phyloP scores from a whole-genome alignment of 1,284 basidiomycete species.

The Ganoderma lucidum region DNA sequence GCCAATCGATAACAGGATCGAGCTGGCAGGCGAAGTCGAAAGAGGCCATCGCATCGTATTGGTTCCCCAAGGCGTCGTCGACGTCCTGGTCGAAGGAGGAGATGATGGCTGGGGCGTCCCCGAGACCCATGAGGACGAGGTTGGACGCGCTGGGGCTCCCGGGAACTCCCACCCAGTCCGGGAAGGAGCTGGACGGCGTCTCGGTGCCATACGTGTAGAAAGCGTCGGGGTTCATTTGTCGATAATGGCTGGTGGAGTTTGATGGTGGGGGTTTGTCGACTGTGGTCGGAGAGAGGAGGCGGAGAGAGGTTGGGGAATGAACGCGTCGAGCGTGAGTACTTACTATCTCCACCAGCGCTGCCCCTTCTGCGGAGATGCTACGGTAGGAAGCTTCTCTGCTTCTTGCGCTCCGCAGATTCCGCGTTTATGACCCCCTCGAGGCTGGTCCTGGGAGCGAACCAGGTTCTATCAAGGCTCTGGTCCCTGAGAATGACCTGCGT shows the following conservation, averaged over 20 bases:
- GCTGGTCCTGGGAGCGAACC: not conserved
- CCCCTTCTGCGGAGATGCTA: not conserved
- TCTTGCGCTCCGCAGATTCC: not conserved
- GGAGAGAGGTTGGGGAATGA: not conserved
- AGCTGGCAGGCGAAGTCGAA: not conserved
- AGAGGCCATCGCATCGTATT: not conserved
- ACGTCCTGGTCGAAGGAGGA: slow-evolving; percentile 8
- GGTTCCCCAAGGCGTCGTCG: not conserved
- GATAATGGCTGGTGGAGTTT: not conserved
- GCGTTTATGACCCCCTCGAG: not conserved
- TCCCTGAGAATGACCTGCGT: not conserved
- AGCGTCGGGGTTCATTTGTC: not conserved
- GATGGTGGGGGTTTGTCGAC: not conserved
- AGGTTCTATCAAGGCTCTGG: not conserved
- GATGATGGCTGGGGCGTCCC: not conserved
- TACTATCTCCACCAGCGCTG: slow-evolving; percentile 1
- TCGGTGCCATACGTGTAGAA: not conserved
- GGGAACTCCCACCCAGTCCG: slow-evolving; percentile 12
- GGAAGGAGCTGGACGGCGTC: not conserved
- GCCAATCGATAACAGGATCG: slow-evolving; percentile 5
- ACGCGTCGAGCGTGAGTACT: slow-evolving; percentile 5
- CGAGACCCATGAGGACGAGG: slow-evolving; percentile 11
- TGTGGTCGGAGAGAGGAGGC: not conserved
- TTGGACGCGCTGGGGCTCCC: slow-evolving; percentile 3
- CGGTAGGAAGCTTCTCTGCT: slow-evolving; percentile 3